These are phyloP conservation scores for Aspergillus calidoustus DNA, from an alignment of 2,329 filamentous ascomycete species.

Conservation along the genomic window DNA sequence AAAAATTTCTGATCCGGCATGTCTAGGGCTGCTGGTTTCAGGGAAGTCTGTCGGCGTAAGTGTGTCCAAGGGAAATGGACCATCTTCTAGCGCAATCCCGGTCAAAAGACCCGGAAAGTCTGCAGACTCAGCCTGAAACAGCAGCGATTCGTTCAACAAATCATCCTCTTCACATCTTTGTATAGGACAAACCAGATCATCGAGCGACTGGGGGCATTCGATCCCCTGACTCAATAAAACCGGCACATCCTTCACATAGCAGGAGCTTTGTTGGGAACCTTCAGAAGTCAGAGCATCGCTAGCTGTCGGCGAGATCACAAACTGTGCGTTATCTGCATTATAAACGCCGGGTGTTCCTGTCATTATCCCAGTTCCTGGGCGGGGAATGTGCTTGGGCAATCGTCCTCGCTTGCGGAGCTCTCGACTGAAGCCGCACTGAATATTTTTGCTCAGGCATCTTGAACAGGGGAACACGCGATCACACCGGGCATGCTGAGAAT, in stretches of 20 bases:
- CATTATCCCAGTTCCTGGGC: neutral
- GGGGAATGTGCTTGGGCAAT: constrained; percentile 49
- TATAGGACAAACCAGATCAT: constrained; percentile 22
- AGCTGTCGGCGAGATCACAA: constrained; percentile 24
- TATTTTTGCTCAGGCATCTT: constrained; percentile 78
- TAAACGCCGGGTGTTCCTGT: neutral
- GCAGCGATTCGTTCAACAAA: constrained; percentile 35
- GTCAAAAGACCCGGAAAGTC: constrained; percentile 34
- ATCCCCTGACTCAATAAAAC: constrained; percentile 30
- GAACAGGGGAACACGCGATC: constrained; percentile 90
- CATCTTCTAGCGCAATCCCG: constrained; percentile 28
- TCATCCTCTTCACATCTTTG: constrained; percentile 25
- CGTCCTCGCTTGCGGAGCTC: constrained; percentile 94
- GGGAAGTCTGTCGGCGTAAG: constrained; percentile 33
- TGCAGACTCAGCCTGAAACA: constrained; percentile 32
- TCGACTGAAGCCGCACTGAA: constrained; percentile 79
- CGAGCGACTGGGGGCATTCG: constrained; percentile 31
- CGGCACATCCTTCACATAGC: neutral
- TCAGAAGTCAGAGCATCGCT: constrained; percentile 30
- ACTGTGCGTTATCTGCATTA: neutral
- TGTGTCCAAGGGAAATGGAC: constrained; percentile 33
- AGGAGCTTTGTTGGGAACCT: neutral
- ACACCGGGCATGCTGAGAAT: constrained; percentile 89
- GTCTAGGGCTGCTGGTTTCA: constrained; percentile 47
- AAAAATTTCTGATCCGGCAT: constrained; percentile 57